Percentiles rank a stretch among this genome's conserved stretches.
phyloP scores from a whole-genome alignment of 352 stramenopile species.

The Aphanomyces euteiches region DNA sequence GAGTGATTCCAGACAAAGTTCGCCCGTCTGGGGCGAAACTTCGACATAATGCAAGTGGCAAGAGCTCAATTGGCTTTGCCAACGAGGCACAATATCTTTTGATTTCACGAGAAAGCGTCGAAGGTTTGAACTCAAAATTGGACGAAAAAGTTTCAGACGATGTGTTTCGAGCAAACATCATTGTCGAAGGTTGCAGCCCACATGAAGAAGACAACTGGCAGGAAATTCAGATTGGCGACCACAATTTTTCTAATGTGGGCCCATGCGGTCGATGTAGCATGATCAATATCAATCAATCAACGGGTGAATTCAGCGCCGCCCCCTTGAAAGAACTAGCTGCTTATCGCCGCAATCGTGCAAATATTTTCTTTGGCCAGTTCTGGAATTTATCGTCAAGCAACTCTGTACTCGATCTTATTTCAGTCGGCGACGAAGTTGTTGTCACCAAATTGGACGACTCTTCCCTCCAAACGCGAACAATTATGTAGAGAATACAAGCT shows the following conservation, averaged over 20 bases:
- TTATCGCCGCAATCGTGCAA: conserved; percentile 65
- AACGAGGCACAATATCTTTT: conserved; percentile 71
- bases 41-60: neutral
- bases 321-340: conserved; percentile 68
- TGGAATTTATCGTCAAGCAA: neutral
- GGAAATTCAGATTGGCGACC: conserved; percentile 42
- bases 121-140: conserved; percentile 47
- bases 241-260: conserved; percentile 53
- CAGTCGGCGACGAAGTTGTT: neutral
- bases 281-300: conserved; percentile 79
- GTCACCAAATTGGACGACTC: too few species aligned
- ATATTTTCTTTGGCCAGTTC: conserved; percentile 84
- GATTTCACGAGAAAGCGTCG: conserved; percentile 56
- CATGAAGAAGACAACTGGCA: conserved; percentile 79
- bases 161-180: conserved; percentile 69
- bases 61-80: conserved; percentile 54
- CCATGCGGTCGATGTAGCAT: conserved; percentile 75
- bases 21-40: neutral
- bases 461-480: too few species aligned
- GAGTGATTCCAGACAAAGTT: conserved; percentile 40
- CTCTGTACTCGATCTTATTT: neutral
- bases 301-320: conserved; percentile 47
- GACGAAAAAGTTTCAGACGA: conserved; percentile 50
- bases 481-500: too few species aligned
- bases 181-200: conserved; percentile 54